These are phyloP conservation scores for Prunus kanzakura DNA, from an alignment of 306 rosid genomes.

Conservation along the genomic window DNA sequence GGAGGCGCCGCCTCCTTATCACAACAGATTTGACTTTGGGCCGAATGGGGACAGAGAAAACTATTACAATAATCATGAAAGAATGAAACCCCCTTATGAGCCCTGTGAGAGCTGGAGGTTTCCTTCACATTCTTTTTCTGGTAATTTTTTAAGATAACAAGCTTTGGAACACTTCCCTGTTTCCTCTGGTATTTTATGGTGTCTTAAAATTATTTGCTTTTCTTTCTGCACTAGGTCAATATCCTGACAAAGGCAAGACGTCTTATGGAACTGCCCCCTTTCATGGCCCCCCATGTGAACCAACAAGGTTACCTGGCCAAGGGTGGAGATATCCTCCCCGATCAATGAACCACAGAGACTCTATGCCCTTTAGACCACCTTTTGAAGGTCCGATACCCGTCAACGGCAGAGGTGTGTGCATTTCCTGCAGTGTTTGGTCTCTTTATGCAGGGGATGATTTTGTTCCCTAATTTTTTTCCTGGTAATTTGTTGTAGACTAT, in stretches of 20 bases:
- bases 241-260: conserved; percentile 50
- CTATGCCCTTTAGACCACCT: conserved; percentile 71
- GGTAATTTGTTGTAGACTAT: neutral
- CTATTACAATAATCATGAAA: conserved; percentile 73
- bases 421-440: neutral
- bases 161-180: neutral
- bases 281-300: conserved; percentile 73
- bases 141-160: conserved; percentile 30
- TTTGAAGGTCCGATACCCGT: conserved; percentile 75
- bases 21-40: conserved; percentile 52
- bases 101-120: conserved; percentile 65
- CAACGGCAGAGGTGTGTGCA: conserved; percentile 55
- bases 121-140: conserved; percentile 52
- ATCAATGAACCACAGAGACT: conserved; percentile 57
- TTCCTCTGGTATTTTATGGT: conserved; percentile 11
- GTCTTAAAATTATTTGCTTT: conserved; percentile 7
- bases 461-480: neutral
- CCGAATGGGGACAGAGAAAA: conserved; percentile 70
- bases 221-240: conserved; percentile 45
- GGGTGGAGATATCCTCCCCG: conserved; percentile 82
- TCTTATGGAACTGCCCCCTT: conserved; percentile 45
- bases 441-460: neutral
- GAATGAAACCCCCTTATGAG: conserved; percentile 72
- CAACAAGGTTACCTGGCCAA: conserved; percentile 58
- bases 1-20: conserved; percentile 61